Conservation (phyloP, 345 rosid genomes). For the Corchorus capsularis region DNA sequence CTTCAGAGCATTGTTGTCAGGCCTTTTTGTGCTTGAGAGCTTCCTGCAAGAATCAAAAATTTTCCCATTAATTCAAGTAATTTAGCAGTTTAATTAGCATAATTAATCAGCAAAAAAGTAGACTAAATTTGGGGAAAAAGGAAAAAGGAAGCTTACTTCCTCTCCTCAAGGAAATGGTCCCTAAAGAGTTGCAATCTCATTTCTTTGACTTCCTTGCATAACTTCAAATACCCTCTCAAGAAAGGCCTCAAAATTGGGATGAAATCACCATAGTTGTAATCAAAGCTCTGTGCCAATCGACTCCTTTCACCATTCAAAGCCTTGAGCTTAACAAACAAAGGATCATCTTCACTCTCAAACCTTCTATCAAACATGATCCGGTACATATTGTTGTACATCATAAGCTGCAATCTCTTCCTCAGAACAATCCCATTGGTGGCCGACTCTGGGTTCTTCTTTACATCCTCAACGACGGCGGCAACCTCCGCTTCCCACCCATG, state of each 20-base stretch:
- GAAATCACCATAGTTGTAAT: conserved; percentile 93
- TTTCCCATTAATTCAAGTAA: neutral
- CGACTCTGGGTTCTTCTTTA: conserved; percentile 71
- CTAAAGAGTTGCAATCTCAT: conserved; percentile 78
- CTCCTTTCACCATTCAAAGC: conserved; percentile 97
- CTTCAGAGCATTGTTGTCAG: conserved; percentile 63
- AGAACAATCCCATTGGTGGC: conserved; percentile 66
- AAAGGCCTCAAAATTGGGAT: conserved; percentile 94
- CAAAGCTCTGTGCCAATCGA: conserved; percentile 93
- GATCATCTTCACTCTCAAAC: conserved; percentile 88
- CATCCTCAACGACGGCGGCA: conserved; percentile 41
- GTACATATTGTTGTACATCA: conserved; percentile 99
- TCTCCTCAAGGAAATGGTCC: conserved; percentile 89
- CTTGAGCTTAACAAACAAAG: conserved; percentile 68
- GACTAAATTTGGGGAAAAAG: no score
- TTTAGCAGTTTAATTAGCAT: no score
- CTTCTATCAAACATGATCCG: conserved; percentile 80
- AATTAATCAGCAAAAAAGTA: neutral
- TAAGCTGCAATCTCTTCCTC: conserved; percentile 71
- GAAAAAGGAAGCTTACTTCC: conserved; percentile 60
- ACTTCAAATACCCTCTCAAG: conserved; percentile 88
- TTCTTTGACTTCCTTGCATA: conserved; percentile 87
- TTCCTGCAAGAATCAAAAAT: conserved; percentile 47
- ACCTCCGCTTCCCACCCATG: conserved; percentile 84
- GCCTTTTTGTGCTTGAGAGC: conserved; percentile 59